Conservation (phyloP, 768 basidiomycete genomes). For the Hydnum rufescens region DNA sequence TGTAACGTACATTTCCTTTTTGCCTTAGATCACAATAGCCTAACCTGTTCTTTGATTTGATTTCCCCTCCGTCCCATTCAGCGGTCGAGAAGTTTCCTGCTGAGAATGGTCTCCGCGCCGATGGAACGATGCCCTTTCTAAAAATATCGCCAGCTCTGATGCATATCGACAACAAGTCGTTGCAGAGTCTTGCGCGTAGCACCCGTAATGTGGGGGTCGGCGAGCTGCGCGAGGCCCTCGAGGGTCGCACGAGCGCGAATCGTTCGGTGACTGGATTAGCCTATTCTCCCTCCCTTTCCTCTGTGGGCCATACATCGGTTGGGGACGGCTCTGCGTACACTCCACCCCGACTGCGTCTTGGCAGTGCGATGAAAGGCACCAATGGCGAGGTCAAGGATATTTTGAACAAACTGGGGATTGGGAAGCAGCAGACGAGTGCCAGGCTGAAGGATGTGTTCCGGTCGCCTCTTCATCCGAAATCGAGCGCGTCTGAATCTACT, state of each 20-base stretch:
- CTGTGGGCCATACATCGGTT: conserved; percentile 2
- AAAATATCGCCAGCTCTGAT: conserved; percentile 73
- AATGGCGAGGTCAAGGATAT: conserved; percentile 58
- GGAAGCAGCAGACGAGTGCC: conserved; percentile 22
- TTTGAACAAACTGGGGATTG: conserved; percentile 64
- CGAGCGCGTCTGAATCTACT: background rate
- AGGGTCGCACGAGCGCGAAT: conserved; percentile 56
- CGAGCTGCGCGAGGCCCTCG: conserved; percentile 74
- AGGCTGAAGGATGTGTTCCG: background rate
- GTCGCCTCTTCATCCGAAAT: background rate
- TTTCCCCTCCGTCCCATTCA: background rate
- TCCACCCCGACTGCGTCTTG: conserved; percentile 6
- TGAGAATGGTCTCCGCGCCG: conserved; percentile 27
- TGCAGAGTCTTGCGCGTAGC: conserved; percentile 65
- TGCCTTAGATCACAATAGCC: background rate
- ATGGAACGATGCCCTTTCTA: conserved; percentile 52
- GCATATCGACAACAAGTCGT: conserved; percentile 78
- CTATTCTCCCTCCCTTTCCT: conserved; percentile 24
- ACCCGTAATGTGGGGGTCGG: conserved; percentile 68
- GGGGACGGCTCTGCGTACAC: conserved; percentile 1
- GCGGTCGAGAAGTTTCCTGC: background rate
- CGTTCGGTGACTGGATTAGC: conserved; percentile 20
- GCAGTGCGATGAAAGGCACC: background rate
- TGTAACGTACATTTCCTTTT: background rate
- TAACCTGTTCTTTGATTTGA: too few relatives aligned